Evolutionary conservation across 1,139 yeast species (phyloP), one percentile per base, ranked within the genome.

Genomic region (Debaryomyces nepalensis): DNA sequence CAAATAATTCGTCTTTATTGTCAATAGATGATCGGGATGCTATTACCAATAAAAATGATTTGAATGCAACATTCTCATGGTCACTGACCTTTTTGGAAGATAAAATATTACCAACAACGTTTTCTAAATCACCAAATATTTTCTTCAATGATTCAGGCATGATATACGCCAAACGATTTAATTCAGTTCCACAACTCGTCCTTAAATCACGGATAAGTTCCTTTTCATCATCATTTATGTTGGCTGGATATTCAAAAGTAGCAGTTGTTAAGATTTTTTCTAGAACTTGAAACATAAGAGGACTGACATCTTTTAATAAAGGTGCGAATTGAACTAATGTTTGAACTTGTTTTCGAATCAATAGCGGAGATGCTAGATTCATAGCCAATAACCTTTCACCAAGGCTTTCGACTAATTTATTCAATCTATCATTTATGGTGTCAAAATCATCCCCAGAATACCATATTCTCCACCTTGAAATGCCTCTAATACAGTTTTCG

Each of bases 241-340:
- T 74, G 10, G 76, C 74, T 1, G 96, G 95, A 52, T 86, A 86
- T 41, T 85, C 90, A 59, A 82, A 82, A 0, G 97, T 91, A 20
- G 97, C 95, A 3, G 96, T 86, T 7, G 88, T 84, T 44, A 95
- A 77, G 14, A 93, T 90, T 52, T 85, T 87, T 59, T 93, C 98
- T 46, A 95, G 70, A 9, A 95, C 87, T 49, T 82, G 79, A 63
- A 93, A 88, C 81, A 93, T 82, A 37, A 87, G 64, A 2, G 77
- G 75, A 33, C 82, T 80, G 11, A 81, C 82, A 51, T 88, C 93
- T 54, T 88, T 87, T 46, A 93, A 70, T 48, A 90, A 71, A 1
- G 98, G 97, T n/a, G 97, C 88, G 62, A 93, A 93, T 60, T 93
- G 96, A n/a, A 95, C 98, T 52, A 91, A 75, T 2, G 96, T 87